phyloP scores from a whole-genome alignment of 305 asterid genomes.

The Fraxinus xanthoxyloides region DNA sequence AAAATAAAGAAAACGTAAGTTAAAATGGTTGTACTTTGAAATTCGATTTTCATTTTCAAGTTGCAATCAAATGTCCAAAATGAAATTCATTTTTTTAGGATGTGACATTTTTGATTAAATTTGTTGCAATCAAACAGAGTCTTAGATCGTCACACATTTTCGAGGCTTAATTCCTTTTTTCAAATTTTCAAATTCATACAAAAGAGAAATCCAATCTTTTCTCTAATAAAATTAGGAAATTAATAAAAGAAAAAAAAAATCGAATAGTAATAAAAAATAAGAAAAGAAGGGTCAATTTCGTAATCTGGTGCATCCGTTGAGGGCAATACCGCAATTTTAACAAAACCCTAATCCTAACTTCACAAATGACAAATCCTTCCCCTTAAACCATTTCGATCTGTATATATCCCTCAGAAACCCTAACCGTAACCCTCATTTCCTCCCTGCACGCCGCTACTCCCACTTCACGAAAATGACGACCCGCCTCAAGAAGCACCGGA shows the following conservation, averaged over 20 bases:
- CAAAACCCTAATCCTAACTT: neutral
- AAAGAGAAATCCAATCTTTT: no score
- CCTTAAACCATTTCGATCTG: neutral
- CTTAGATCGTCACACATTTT: neutral
- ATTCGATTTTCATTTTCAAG: no score
- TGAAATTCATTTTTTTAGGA: no score
- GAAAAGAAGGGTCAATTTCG: neutral
- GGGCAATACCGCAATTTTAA: constrained; percentile 19
- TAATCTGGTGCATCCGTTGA: neutral
- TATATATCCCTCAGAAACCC: neutral
- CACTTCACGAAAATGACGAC: constrained; percentile 53
- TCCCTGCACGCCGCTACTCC: constrained; percentile 19
- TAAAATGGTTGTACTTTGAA: no score
- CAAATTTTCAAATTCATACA: no score
- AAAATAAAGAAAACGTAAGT: no score
- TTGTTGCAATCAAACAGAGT: no score
- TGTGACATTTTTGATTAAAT: no score
- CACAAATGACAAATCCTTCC: constrained; percentile 18
- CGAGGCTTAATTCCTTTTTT: no score
- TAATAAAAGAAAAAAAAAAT: neutral
- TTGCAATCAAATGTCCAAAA: no score
- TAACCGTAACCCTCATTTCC: constrained; percentile 25
- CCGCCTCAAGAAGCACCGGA: constrained; percentile 40
- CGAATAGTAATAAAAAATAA: neutral
- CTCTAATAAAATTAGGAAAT: neutral